Evolutionary conservation across 2,329 filamentous ascomycete species (phyloP).

Genomic region (Endothia cerciana): DNA sequence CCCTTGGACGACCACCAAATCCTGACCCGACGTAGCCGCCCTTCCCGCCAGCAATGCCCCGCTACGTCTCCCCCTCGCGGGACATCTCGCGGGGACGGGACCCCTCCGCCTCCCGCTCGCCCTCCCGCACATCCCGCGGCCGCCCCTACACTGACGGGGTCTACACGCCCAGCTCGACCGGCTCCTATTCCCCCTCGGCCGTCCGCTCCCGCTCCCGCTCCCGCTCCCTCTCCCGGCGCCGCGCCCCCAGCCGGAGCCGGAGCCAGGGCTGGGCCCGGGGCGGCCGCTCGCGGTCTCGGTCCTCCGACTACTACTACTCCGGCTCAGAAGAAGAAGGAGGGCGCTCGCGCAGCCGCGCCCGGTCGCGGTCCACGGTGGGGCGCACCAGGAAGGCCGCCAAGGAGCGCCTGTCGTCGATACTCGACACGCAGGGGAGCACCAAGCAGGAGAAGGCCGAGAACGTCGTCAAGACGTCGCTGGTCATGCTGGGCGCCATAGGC

Average conservation of each 20-base stretch:
- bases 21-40: not conserved
- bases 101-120: conserved; percentile 30
- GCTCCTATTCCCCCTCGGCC: conserved; percentile 29
- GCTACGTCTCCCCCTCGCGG: conserved; percentile 29
- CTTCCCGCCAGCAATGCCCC: conserved; percentile 33
- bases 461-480: conserved; percentile 40
- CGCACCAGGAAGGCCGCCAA: conserved; percentile 5
- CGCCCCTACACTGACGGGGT: conserved; percentile 25
- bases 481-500: conserved; percentile 44
- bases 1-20: not conserved
- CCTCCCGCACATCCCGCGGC: conserved; percentile 26
- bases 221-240: not conserved
- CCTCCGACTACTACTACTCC: conserved; percentile 25
- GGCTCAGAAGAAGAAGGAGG: conserved; percentile 19
- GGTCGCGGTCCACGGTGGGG: conserved; percentile 15
- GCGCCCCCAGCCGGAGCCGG: conserved; percentile 1
- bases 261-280: conserved; percentile 4
- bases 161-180: conserved; percentile 29
- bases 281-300: conserved; percentile 18
- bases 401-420: conserved; percentile 16
- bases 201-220: conserved; percentile 7
- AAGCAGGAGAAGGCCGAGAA: conserved; percentile 31
- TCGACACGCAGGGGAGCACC: conserved; percentile 16
- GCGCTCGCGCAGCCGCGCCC: conserved; percentile 28
- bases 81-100: conserved; percentile 29